A percentile compares a stretch with the other conserved stretches of the same genome.
These are phyloP conservation scores for Vanrija sp. DNA, from an alignment of 1,284 basidiomycete species.

Conservation along the genomic window DNA sequence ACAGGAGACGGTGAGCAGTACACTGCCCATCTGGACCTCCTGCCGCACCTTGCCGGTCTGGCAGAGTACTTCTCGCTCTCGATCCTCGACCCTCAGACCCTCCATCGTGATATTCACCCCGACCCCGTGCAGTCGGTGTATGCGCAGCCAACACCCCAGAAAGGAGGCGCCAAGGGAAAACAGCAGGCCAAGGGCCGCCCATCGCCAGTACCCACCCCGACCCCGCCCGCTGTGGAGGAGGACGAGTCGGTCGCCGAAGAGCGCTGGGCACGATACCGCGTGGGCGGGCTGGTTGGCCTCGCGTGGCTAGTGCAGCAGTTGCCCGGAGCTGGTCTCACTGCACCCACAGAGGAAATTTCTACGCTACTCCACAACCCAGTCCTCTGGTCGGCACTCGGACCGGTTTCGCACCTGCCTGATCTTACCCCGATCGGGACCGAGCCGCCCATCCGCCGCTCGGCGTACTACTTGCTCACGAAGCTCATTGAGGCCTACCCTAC, in stretches of 20 bases:
- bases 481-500: conserved; percentile 31
- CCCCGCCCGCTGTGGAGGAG: conserved; percentile 23
- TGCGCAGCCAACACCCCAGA: conserved; percentile 12
- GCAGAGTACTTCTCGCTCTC: conserved; percentile 50
- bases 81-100: conserved; percentile 62
- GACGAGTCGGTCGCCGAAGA: conserved; percentile 55
- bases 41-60: conserved; percentile 38
- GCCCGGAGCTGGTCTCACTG: conserved; percentile 11
- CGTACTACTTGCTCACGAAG: conserved; percentile 31
- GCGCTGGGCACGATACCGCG: conserved; percentile 64
- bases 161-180: conserved; percentile 18
- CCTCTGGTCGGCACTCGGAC: conserved; percentile 39
- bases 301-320: conserved; percentile 53
- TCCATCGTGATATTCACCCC: conserved; percentile 69
- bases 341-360: conserved; percentile 25
- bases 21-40: conserved; percentile 44
- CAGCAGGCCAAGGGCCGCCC: conserved; percentile 10
- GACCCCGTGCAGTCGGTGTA: conserved; percentile 38
- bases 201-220: conserved; percentile 6
- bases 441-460: conserved; percentile 41
- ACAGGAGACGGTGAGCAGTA: conserved; percentile 2
- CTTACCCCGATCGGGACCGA: conserved; percentile 21
- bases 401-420: conserved; percentile 2
- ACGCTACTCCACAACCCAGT: conserved; percentile 31
- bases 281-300: conserved; percentile 67